phyloP scores from a whole-genome alignment of 2,329 filamentous ascomycete species.

The Aspergillus amoenus region DNA sequence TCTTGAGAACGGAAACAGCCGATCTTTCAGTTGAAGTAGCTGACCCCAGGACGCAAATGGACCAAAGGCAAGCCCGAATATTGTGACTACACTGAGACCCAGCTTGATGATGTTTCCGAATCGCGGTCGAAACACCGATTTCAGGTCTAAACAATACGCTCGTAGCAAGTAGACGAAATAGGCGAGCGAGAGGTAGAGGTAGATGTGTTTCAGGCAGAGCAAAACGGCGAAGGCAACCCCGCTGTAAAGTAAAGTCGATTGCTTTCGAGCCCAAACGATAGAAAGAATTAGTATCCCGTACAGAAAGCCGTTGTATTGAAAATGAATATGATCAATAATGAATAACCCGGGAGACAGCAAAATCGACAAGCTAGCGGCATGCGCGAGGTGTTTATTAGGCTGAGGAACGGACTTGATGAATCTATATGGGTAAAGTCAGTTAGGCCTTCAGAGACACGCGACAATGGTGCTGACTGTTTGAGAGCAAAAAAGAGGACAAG shows the following conservation, averaged over 20 bases:
- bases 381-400: slow-evolving; percentile 69
- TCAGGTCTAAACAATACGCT: slow-evolving; percentile 78
- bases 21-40: slow-evolving; percentile 75
- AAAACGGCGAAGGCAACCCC: slow-evolving; percentile 81
- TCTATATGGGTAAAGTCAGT: slow-evolving; percentile 44
- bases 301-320: slow-evolving; percentile 97
- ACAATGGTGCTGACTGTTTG: slow-evolving; percentile 57
- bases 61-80: slow-evolving; percentile 81
- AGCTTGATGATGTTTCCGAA: slow-evolving; percentile 82
- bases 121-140: slow-evolving; percentile 72
- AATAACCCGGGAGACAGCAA: slow-evolving; percentile 88
- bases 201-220: slow-evolving; percentile 96
- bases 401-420: slow-evolving; percentile 71
- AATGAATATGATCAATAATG: slow-evolving; percentile 98
- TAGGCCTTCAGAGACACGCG: slow-evolving; percentile 12
- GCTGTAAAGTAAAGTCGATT: slow-evolving; percentile 71
- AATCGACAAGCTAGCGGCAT: slow-evolving; percentile 84
- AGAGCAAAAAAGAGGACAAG: slow-evolving; percentile 80
- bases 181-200: slow-evolving; percentile 91
- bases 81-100: slow-evolving; percentile 66
- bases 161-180: slow-evolving; percentile 95
- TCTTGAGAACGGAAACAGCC: slow-evolving; percentile 90
- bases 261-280: slow-evolving; percentile 75
- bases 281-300: slow-evolving; percentile 89
- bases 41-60: slow-evolving; percentile 82